Evolutionary conservation across 202 grass and related monocot genomes (phyloP).

Genomic region (Saccharum hybrid): DNA sequence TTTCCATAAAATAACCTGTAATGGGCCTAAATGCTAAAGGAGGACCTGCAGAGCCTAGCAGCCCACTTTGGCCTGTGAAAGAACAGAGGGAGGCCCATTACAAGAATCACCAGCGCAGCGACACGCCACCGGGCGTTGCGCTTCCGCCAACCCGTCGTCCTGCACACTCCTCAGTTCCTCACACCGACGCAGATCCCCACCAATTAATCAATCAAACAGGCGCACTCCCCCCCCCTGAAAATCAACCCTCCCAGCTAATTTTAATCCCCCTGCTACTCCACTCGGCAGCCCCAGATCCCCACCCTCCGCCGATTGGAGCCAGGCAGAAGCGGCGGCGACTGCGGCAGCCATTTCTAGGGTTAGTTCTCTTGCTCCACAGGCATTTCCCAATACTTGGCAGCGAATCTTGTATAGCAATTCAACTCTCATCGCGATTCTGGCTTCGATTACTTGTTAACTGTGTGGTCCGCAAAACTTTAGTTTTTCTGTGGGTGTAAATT

Average conservation of each 20-base stretch:
- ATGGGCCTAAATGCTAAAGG: no score
- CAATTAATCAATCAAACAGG: slow-evolving; percentile 7
- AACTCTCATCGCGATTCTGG: background rate
- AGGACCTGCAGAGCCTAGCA: no score
- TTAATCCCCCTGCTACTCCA: background rate
- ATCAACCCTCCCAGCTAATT: no score
- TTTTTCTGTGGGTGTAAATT: background rate
- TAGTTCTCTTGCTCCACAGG: slow-evolving; percentile 30
- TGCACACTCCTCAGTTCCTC: background rate
- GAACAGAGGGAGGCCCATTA: background rate
- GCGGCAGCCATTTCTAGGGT: slow-evolving; percentile 51
- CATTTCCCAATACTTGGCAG: slow-evolving; percentile 25
- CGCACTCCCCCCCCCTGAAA: no score
- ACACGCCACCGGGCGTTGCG: slow-evolving; percentile 31
- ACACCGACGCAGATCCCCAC: slow-evolving; percentile 32
- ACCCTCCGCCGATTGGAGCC: background rate
- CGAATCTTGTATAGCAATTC: background rate
- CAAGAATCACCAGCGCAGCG: slow-evolving; percentile 1
- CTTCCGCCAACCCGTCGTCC: slow-evolving; percentile 23
- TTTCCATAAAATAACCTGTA: no score
- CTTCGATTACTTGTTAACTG: background rate
- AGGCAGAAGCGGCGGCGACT: slow-evolving; percentile 13
- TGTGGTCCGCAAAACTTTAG: background rate
- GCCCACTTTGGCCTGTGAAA: no score
- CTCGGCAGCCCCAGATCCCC: slow-evolving; percentile 6